A percentile compares a stretch with the other conserved stretches of the same genome.
Conservation (phyloP, 208 protist species). For the Herpetomonas samuelpessoai region DNA sequence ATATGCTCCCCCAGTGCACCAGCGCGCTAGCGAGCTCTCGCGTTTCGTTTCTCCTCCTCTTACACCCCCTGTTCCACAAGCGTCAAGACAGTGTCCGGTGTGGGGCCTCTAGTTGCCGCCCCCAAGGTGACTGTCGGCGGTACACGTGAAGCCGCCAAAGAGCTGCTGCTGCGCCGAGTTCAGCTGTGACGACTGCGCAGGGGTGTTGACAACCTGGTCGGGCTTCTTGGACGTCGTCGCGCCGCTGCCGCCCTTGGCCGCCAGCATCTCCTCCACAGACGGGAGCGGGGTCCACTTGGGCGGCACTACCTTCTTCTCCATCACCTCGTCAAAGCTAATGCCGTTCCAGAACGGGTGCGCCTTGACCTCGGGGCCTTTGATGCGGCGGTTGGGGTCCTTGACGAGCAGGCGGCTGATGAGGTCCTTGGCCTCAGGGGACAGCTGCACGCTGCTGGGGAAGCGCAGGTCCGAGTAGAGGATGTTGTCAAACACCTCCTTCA, state of each 20-base stretch:
- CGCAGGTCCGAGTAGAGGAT: conserved; percentile 90
- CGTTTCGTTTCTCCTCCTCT: no score
- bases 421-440: conserved; percentile 87
- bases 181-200: conserved; percentile 73
- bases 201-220: conserved; percentile 83
- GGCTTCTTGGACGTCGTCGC: conserved; percentile 30
- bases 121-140: conserved; percentile 75
- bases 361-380: conserved; percentile 87
- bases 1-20: no score
- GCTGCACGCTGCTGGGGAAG: conserved; percentile 85
- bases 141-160: conserved; percentile 90
- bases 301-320: conserved; percentile 74
- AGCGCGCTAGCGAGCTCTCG: no score
- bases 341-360: conserved; percentile 91
- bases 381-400: conserved; percentile 85
- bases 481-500: conserved; percentile 93
- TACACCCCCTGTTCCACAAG: no score
- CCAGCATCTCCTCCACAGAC: conserved; percentile 79
- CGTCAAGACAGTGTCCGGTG: no score
- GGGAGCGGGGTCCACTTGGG: conserved; percentile 86
- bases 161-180: conserved; percentile 86
- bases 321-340: conserved; percentile 88
- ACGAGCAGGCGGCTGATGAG: conserved; percentile 89
- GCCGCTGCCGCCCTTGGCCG: conserved; percentile 24
- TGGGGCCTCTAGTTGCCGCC: conserved; percentile 15